Base-by-base conservation (phyloP, 2,329 filamentous ascomycete species). In the Clonostachys chloroleuca region DNA sequence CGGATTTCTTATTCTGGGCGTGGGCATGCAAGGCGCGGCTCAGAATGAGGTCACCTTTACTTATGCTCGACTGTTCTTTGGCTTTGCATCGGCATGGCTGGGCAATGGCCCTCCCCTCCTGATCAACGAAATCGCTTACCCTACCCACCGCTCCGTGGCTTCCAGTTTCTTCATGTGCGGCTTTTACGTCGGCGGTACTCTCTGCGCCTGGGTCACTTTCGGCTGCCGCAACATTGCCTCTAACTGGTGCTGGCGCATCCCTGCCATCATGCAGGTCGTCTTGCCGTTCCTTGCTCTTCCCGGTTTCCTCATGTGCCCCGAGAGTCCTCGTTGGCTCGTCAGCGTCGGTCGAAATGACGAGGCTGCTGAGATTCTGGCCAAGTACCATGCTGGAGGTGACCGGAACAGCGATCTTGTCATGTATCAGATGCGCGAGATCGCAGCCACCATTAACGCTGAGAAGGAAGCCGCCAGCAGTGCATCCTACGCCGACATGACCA, bases 281-380 rank as follows among this genome's bases (percentile, higher is more conserved):
- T 82, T 83, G 0, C 83, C 80, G 0, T 52, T 83, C 12, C 68
- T 86, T 47, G 83, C 87, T 66, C 68, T 87, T 40, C 46, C 64
- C n/a, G 83, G 83, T 56, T 82, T 89, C 62, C 86, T 78, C 67
- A 81, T 70, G 65, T 68, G 86, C n/a, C 84, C 84, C 6, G 84
- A 88, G 63, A 83, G 77, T 0, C 84, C 84, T 0, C 75, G 84
- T 52, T 88, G 75, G 68, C 75, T 87, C 13, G 72, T 86, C 54
- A 72, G 76, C 56, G 82, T 83, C 63, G 83, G 84, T 55, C 75
- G 77, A 34, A 71, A 79, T 51, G 78, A 83, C 12, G 75, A 86
- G 55, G 84, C 84, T 5, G 70, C 84, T 12, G 62, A 69, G 2
- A 77, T 84, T 6, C 70, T 89, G 6, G 73, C 77, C 45, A 78